Evolutionary conservation across 352 stramenopile species (phyloP), one percentile per base, ranked within the genome.

Genomic region (Globisporangium orthogonon): DNA sequence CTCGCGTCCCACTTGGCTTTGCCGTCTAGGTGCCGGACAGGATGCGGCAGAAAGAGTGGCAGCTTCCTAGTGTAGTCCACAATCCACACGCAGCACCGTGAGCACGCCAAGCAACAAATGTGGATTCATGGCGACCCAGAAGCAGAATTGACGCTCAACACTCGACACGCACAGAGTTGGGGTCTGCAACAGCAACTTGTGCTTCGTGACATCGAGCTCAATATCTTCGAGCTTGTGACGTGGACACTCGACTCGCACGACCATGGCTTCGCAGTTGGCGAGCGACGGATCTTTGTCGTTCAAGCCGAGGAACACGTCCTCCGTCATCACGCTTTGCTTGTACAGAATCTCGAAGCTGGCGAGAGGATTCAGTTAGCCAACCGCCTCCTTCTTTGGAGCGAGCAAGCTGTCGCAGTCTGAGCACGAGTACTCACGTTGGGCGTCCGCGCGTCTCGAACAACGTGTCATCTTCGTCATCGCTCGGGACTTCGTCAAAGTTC

Each of bases 261-360:
- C 78, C 70, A 93, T 88, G 28, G 79, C 79, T 52, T 92, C 78
- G 52, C 85, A 95, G 50, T 89, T 73, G 3, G 80, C 76, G 1
- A 74, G 86, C 17, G 82, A 93, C n/a, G 83, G 83, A 45, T 95
- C 85, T 54, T 91, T 91, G 58, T 93, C 83, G 48, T 78, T 80
- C 15, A 93, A 62, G 1, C 83, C 83, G 29, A 95, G 73, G 41
- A 90, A 95, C 56, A 95, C 74, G 58, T 91, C 83, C 52, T 95
- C 85, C 0, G 83, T 89, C 83, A 90, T 91, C 40, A 95, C 81
- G 37, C 69, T 85, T 65, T 95, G 85, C 67, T 92, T 91, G 71
- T 91, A 93, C 41, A 91, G 58, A 51, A 95, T 78, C 63, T 91
- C 85, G 61, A 87, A 89, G n/a, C 78, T 49, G 41, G 6, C 35